phyloP scores from a whole-genome alignment of 2,329 filamentous ascomycete genomes.

The Anthostomella pinea region DNA sequence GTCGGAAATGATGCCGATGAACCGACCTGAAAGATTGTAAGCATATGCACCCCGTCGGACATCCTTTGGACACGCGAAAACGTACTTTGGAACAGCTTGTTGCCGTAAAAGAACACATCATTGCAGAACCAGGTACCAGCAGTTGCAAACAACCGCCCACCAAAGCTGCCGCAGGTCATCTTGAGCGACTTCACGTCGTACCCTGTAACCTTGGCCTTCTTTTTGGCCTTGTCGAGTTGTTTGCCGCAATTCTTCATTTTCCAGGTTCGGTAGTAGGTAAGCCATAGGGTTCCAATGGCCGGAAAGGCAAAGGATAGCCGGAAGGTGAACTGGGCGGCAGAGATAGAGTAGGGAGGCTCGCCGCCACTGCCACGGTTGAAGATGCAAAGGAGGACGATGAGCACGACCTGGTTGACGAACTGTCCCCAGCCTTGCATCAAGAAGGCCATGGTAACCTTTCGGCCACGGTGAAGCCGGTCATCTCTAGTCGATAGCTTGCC shows the following conservation, averaged over 20 bases:
- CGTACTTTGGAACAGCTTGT: slow-evolving; percentile 85
- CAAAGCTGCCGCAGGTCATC: slow-evolving; percentile 78
- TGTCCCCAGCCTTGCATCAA: slow-evolving; percentile 99
- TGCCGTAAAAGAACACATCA: slow-evolving; percentile 98
- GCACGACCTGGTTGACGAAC: slow-evolving; percentile 85
- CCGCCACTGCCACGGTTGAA: slow-evolving; percentile 82
- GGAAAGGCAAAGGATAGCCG: slow-evolving; percentile 90
- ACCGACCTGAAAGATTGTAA: slow-evolving; percentile 49
- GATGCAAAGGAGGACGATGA: slow-evolving; percentile 82
- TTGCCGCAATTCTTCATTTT: slow-evolving; percentile 90
- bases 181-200: slow-evolving; percentile 85
- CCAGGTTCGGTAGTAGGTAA: slow-evolving; percentile 92
- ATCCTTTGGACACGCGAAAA: too few species aligned
- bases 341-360: slow-evolving; percentile 71
- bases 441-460: slow-evolving; percentile 93
- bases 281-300: slow-evolving; percentile 86
- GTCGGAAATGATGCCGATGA: slow-evolving; percentile 78
- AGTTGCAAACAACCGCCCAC: slow-evolving; percentile 81
- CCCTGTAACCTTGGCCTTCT: slow-evolving; percentile 81
- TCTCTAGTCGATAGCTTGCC: slow-evolving; percentile 87
- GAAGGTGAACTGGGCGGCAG: slow-evolving; percentile 86
- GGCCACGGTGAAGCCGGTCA: slow-evolving; percentile 90
- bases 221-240: slow-evolving; percentile 79
- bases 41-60: background rate
- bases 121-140: slow-evolving; percentile 92